These are phyloP conservation scores for Avena insularis DNA, from an alignment of 176 grass and related monocot species.

Conservation along the genomic window DNA sequence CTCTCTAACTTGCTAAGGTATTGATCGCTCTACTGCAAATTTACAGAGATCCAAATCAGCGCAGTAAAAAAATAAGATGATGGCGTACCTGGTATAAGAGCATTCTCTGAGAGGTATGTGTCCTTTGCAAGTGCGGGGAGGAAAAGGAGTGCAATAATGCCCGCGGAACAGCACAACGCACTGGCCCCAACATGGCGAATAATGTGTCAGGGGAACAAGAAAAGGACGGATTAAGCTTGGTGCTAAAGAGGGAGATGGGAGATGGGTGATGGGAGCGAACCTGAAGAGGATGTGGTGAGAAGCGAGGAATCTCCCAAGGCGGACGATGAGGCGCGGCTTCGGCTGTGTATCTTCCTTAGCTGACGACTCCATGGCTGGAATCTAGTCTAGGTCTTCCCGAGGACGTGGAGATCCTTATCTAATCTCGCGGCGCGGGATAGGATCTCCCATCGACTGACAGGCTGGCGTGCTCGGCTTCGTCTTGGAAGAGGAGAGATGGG, in stretches of 20 bases:
- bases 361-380: constrained; percentile 35
- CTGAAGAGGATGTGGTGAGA: constrained; percentile 84
- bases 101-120: constrained; percentile 97
- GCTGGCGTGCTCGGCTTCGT: not conserved
- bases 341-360: constrained; percentile 25
- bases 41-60: not conserved
- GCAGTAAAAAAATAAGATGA: not conserved
- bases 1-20: constrained; percentile 4
- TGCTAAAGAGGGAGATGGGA: constrained; percentile 13
- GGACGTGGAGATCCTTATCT: constrained; percentile 16
- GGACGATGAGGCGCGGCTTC: constrained; percentile 85
- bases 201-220: constrained; percentile 32
- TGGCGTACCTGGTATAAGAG: constrained; percentile 83
- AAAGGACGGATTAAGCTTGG: constrained; percentile 1
- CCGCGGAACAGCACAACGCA: constrained; percentile 62
- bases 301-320: constrained; percentile 77
- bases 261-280: constrained; percentile 38
- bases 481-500: not conserved
- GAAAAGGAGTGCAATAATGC: constrained; percentile 63
- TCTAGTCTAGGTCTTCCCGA: not conserved
- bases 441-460: constrained; percentile 25
- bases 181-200: constrained; percentile 42
- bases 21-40: not conserved
- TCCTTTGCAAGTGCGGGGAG: constrained; percentile 87
- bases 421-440: not conserved